These are phyloP conservation scores for Xylariaceae sp. DNA, from an alignment of 2,329 filamentous ascomycete genomes.

Conservation along the genomic window DNA sequence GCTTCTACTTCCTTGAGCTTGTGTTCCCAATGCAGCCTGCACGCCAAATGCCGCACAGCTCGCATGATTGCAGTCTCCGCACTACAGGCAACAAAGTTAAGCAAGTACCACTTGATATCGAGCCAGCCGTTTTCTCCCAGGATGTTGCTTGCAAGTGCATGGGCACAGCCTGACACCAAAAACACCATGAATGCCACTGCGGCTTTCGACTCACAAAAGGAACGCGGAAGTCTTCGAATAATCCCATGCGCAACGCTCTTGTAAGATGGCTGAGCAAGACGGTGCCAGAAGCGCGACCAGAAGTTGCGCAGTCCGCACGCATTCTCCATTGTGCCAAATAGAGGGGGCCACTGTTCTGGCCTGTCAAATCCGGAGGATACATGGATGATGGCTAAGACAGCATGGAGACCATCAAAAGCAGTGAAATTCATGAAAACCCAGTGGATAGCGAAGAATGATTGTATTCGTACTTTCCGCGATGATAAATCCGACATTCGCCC, in stretches of 20 bases:
- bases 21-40: background rate
- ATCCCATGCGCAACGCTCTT: background rate
- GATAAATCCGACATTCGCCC: too few relatives aligned
- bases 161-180: background rate
- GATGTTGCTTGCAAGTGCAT: background rate
- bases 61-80: background rate
- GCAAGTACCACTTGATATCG: background rate
- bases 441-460: background rate
- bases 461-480: background rate
- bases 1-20: background rate
- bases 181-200: background rate
- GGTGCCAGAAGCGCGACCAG: constrained; percentile 2
- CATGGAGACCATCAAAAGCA: background rate
- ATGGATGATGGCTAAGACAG: background rate
- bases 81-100: background rate
- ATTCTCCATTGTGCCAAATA: background rate
- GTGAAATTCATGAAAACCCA: background rate
- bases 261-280: background rate
- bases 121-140: background rate
- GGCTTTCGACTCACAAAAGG: background rate
- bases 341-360: background rate
- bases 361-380: background rate
- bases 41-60: background rate
- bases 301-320: background rate
- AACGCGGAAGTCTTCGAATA: background rate